Evolutionary conservation across 2,329 filamentous ascomycete genomes (phyloP).

Genomic region (Monilinia fructicola): DNA sequence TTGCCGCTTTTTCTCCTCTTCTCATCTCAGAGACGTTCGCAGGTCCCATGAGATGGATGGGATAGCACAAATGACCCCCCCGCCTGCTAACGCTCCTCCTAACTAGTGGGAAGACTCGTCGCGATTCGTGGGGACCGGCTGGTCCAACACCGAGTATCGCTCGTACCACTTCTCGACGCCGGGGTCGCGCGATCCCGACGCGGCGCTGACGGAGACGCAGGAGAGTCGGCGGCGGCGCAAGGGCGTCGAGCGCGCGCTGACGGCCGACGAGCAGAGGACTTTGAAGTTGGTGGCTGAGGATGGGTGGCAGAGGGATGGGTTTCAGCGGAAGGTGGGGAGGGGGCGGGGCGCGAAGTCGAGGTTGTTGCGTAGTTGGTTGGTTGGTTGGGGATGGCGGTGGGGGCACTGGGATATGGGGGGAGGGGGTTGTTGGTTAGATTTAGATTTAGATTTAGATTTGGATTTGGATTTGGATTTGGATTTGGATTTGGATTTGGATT

Average conservation of each 20-base stretch:
- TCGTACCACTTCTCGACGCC: constrained; percentile 34
- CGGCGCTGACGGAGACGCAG: constrained; percentile 32
- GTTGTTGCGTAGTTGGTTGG: not conserved
- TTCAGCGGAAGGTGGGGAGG: not conserved
- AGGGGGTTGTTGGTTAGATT: not conserved
- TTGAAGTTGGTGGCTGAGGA: constrained; percentile 31
- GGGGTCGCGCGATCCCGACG: constrained; percentile 26
- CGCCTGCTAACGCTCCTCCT: not conserved
- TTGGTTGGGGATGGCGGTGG: no score
- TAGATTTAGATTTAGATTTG: not conserved
- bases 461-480: not conserved
- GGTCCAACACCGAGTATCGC: constrained; percentile 39
- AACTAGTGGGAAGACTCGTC: constrained; percentile 48
- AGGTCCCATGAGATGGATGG: no score
- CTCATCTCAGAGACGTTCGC: no score
- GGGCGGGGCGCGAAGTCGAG: not conserved
- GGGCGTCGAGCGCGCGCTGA: constrained; percentile 32
- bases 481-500: not conserved
- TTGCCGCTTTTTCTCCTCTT: not conserved
- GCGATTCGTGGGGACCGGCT: constrained; percentile 37
- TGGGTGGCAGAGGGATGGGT: constrained; percentile 17
- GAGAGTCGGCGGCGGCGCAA: constrained; percentile 34
- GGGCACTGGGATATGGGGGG: no score
- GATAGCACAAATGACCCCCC: no score
- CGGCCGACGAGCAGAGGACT: constrained; percentile 36